Evolutionary conservation across 768 basidiomycete species (phyloP), one percentile per base, ranked within the genome.

Genomic region (Chalciporus sphaerocephalus): DNA sequence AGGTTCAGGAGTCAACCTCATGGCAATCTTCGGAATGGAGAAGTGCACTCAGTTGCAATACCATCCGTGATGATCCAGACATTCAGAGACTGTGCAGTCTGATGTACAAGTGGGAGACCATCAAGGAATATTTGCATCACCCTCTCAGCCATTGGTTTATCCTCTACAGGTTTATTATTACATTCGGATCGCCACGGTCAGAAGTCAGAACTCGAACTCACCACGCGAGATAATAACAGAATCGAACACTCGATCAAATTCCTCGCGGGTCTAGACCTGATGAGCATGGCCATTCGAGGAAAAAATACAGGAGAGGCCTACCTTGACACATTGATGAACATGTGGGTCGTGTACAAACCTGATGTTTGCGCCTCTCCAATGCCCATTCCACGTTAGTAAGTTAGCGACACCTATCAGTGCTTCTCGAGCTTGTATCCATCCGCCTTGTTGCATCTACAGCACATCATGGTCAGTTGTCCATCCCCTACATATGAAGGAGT

Each of bases 31-130:
- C n/a, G n/a, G n/a, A n/a, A n/a, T n/a, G n/a, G n/a, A n/a, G n/a
- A n/a, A n/a, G n/a, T n/a, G n/a, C n/a, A n/a, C n/a, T n/a, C n/a
- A n/a, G n/a, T 21, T 15, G 56, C 41, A 20, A 55, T 28, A 10
- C 49, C 56, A 10, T 60, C 59, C 9, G 56, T 59, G 40, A 60
- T 6, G 33, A 60, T 51, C 20, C 61, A 15, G 3, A 59, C 4
- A 32, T 32, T 32, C n/a, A 32, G 4, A n/a, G 30, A n/a, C n/a
- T n/a, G 8, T 24, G 12, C 25, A 6, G 46, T 39, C 18, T 42
- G 51, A 10, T 32, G 10, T 17, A 48, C 40, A 15, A 48, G 2
- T 8, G 43, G 5, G 23, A 56, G 41, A 3, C 46, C 48, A 23
- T 56, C 59, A 38, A 50, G 48, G 21, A 61, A 55, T 23, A 62